Base-by-base conservation (phyloP, 2,329 filamentous ascomycete genomes). In the Hypoxylon sp. region DNA sequence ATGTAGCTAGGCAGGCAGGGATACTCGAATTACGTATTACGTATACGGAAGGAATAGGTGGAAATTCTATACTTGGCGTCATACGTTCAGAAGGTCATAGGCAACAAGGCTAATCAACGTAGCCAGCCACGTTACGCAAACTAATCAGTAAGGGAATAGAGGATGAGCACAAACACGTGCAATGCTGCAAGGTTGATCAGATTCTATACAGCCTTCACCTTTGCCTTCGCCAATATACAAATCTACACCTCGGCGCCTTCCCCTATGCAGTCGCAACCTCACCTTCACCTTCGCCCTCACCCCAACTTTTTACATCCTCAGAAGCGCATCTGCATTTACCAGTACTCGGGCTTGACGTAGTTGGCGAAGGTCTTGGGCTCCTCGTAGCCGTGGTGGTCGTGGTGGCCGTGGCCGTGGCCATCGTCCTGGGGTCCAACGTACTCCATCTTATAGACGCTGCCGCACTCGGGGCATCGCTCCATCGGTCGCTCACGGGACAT, bases 351-450 rank as follows among this genome's bases (percentile, higher is more conserved):
- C 89, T 93, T 94, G 84, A 99, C 90, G 84, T 88, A 98, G 87
- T 99, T 93, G 83, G 93, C 93, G 81, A 98, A 95, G 76, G 93
- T 97, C 91, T 98, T 97, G 81, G 94, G 93, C 85, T 97, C 93
- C 82, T 91, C 89, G 80, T 89, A 86, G 79, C 88, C 89, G 79
- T 89, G 87, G 77, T 82, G 82, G 80, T 86, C 82, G 80, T 86
- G 83, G 75, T 85, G 79, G 65, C 76, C 83, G 75, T 85, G 79
- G 65, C 76, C 83, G 80, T 93, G 88, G 77, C 86, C 83, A 80
- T 94, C 91, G 73, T 96, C 92, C 79, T 90, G 81, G 56, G 94
- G 90, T 69, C 96, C 96, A 74, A 97, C 85, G 83, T 97, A 99
- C 81, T 98, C 92, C 93, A 98, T 96, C 91, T 97, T 97, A 87